A percentile compares a stretch with the other conserved stretches of the same genome.
phyloP scores from a whole-genome alignment of 2,329 filamentous ascomycete species.

The Talaromyces pinophilus region DNA sequence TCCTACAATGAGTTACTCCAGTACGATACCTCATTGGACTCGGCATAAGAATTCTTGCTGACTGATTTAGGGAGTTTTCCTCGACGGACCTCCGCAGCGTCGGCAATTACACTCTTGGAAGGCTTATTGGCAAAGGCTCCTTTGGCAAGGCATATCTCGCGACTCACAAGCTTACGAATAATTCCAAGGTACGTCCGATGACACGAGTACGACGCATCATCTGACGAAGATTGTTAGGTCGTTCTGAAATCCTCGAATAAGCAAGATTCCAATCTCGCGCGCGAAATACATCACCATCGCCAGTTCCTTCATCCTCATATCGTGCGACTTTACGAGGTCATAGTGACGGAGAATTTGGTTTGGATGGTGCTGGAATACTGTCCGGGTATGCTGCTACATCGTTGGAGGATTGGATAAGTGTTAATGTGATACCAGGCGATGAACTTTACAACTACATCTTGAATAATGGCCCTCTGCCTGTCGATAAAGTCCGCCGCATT shows the following conservation, averaged over 20 bases:
- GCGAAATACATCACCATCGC: constrained; percentile 97
- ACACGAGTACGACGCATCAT: background rate
- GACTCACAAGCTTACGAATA: constrained; percentile 95
- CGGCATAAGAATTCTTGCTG: constrained; percentile 24
- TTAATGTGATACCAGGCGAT: constrained; percentile 63
- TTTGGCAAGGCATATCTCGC: constrained; percentile 98
- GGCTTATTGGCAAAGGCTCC: constrained; percentile 92
- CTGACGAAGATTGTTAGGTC: constrained; percentile 59
- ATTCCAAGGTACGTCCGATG: constrained; percentile 71
- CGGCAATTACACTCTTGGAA: constrained; percentile 90
- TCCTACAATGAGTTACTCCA: constrained; percentile 96
- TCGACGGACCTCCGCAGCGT: constrained; percentile 87
- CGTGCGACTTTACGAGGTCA: constrained; percentile 93
- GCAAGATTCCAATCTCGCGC: constrained; percentile 89
- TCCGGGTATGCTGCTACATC: constrained; percentile 61
- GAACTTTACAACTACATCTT: constrained; percentile 97
- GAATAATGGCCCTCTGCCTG: constrained; percentile 77
- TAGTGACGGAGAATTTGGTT: constrained; percentile 90
- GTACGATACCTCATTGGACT: constrained; percentile 56
- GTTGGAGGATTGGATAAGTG: background rate
- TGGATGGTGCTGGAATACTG: constrained; percentile 98
- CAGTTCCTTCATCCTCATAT: constrained; percentile 98
- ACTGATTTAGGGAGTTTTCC: constrained; percentile 74
- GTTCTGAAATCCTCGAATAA: constrained; percentile 98
- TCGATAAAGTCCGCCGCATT: constrained; percentile 87